Percentiles rank a stretch among this genome's conserved stretches.
phyloP scores from a whole-genome alignment of 2,329 filamentous ascomycete species.

The Immersiporthe knoxdaviesiana region DNA sequence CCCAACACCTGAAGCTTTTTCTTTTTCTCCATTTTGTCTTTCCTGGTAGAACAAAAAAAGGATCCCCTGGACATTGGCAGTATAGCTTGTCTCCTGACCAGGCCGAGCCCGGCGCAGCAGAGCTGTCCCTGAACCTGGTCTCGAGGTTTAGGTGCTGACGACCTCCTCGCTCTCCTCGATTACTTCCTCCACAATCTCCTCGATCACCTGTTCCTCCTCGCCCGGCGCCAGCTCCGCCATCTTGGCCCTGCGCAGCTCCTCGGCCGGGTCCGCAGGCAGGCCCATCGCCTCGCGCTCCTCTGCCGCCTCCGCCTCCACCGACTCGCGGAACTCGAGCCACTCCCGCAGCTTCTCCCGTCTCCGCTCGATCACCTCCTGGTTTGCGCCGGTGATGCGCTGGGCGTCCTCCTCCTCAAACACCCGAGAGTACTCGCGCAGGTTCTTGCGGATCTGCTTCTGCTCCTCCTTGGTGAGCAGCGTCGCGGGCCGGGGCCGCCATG shows the following conservation, averaged over 20 bases:
- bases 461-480: conserved; percentile 96
- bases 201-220: conserved; percentile 77
- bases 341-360: conserved; percentile 82
- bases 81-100: background rate
- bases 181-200: conserved; percentile 86
- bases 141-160: conserved; percentile 38
- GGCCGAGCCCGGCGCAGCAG: background rate
- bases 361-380: conserved; percentile 89
- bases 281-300: conserved; percentile 73
- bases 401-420: conserved; percentile 94
- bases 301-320: conserved; percentile 70
- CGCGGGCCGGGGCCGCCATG: conserved; percentile 89
- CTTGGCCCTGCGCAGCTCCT: conserved; percentile 62
- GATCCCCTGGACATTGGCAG: background rate
- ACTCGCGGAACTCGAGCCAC: conserved; percentile 83
- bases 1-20: conserved; percentile 18
- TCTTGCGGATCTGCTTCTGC: conserved; percentile 97
- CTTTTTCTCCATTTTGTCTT: background rate
- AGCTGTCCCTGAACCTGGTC: background rate
- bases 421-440: conserved; percentile 93
- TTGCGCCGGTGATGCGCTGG: conserved; percentile 89
- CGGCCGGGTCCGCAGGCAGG: conserved; percentile 66
- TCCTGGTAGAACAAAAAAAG: background rate
- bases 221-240: conserved; percentile 57
- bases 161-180: conserved; percentile 84